Base-by-base conservation (phyloP, 768 basidiomycete species). In the Epithele typhae region DNA sequence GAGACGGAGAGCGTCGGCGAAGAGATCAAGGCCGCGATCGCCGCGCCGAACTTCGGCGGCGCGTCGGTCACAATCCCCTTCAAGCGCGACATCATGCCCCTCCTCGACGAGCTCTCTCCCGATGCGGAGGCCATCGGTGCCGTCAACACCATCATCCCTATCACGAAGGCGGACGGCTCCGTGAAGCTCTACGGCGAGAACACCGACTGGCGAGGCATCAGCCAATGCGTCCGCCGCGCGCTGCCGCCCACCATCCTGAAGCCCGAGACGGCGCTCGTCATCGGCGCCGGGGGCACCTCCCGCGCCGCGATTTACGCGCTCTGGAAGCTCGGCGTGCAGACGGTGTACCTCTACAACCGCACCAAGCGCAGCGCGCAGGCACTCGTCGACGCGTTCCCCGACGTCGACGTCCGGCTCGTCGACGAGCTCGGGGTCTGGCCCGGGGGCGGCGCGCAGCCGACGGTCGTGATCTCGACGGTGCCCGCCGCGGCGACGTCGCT, bases 31-130 rank as follows among this genome's bases (percentile, higher is more conserved):
- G 66, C 74, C 3, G 73, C 81, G 3, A 72, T 97, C 17, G 64
- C 71, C 1, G 69, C 77, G 3, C 75, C 79, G 1, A 79, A 82
- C 37, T 98, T 98, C 62, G 95, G 96, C 7, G 96, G 96, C 0
- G 96, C 93, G 14, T 92, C 89, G 4, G 92, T 98, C 22, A 99
- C 96, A 17, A 97, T 98, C 53, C 96, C 96, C 2, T 84, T 85
- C 74, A 99, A 99, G 67, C 71, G 95, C 32, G 87, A 91, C 50
- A 74, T 98, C 53, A 91, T 98, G 39, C 80, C 87, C 1, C 70
- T 87, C 5, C 77, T 99, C 41, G 87, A 94, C 59, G 68, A 70
- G 43, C 66, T 97, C 34, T 87, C 93, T 0, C 79, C 82, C 0
- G 83, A 92, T 18, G 96, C 93, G 1, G 70, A 81, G 55, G 71